phyloP scores from a whole-genome alignment of 306 rosid species.

The Cucurbita moschata region DNA sequence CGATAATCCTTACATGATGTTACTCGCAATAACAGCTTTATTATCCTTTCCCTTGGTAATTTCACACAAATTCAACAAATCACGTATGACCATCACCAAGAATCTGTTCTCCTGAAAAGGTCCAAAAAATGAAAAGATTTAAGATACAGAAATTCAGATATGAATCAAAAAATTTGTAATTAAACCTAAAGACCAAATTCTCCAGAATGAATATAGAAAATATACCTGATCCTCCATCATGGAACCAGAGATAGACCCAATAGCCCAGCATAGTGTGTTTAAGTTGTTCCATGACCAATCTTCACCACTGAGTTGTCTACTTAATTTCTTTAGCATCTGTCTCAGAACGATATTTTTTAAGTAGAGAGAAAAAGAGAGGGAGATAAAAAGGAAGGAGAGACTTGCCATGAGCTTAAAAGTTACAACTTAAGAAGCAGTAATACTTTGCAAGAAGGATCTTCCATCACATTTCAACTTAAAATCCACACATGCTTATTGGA shows the following conservation, averaged over 20 bases:
- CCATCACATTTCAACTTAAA: background rate
- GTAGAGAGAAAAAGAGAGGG: too few relatives aligned
- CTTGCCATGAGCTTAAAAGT: background rate
- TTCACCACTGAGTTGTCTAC: constrained; percentile 89
- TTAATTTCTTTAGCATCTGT: constrained; percentile 91
- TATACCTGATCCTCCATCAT: constrained; percentile 94
- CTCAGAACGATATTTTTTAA: background rate
- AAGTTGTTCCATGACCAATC: constrained; percentile 99
- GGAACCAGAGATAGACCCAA: constrained; percentile 98
- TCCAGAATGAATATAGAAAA: constrained; percentile 3
- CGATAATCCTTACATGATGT: constrained; percentile 58
- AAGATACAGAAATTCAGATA: background rate
- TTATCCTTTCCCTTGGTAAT: constrained; percentile 95
- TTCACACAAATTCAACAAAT: constrained; percentile 83
- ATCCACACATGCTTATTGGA: background rate
- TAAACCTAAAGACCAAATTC: background rate
- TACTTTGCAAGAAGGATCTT: background rate
- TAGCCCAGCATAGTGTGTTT: constrained; percentile 97
- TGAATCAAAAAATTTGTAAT: background rate
- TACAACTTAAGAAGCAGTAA: background rate
- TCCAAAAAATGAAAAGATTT: constrained; percentile 13
- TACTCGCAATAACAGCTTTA: constrained; percentile 98
- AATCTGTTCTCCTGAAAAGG: constrained; percentile 81
- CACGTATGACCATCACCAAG: constrained; percentile 99
- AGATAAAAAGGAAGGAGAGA: background rate